phyloP scores from a whole-genome alignment of 1,139 yeast genomes.

The Kazachstania sp. region DNA sequence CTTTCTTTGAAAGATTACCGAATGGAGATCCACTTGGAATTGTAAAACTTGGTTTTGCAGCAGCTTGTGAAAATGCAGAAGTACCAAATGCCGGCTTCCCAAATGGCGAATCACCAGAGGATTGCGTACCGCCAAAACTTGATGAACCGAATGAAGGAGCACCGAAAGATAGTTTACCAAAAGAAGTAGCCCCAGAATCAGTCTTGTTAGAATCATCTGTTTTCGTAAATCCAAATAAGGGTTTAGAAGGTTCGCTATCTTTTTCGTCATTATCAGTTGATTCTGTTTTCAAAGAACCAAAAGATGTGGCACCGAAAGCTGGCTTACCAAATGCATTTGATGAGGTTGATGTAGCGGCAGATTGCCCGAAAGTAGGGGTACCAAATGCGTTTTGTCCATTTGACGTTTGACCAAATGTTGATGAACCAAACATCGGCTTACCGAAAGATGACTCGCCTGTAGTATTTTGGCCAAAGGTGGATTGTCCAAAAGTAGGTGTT shows the following conservation, averaged over 20 bases:
- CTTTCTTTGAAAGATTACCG: not conserved
- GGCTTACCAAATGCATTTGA: slow-evolving; percentile 7
- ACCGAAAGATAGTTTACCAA: slow-evolving; percentile 3
- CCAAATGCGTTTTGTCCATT: not conserved
- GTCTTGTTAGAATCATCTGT: no score
- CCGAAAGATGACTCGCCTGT: not conserved
- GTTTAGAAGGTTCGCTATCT: no score
- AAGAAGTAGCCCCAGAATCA: slow-evolving; percentile 6
- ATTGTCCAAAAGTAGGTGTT: not conserved
- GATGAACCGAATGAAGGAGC: not conserved
- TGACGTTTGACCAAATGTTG: not conserved
- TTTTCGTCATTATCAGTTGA: no score
- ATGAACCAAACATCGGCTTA: not conserved
- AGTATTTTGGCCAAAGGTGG: slow-evolving; percentile 10
- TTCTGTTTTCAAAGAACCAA: slow-evolving; percentile 10
- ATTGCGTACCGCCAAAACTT: not conserved
- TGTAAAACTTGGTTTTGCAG: not conserved
- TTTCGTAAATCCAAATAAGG: no score
- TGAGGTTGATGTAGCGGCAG: slow-evolving; percentile 11
- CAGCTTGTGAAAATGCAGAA: not conserved
- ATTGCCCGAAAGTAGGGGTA: slow-evolving; percentile 5
- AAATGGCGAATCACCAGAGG: not conserved
- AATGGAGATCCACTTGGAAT: slow-evolving; percentile 3
- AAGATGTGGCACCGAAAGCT: slow-evolving; percentile 13
- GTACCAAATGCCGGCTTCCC: slow-evolving; percentile 13